phyloP scores from a whole-genome alignment of 495 filamentous ascomycete genomes.

The Neurospora terricola region DNA sequence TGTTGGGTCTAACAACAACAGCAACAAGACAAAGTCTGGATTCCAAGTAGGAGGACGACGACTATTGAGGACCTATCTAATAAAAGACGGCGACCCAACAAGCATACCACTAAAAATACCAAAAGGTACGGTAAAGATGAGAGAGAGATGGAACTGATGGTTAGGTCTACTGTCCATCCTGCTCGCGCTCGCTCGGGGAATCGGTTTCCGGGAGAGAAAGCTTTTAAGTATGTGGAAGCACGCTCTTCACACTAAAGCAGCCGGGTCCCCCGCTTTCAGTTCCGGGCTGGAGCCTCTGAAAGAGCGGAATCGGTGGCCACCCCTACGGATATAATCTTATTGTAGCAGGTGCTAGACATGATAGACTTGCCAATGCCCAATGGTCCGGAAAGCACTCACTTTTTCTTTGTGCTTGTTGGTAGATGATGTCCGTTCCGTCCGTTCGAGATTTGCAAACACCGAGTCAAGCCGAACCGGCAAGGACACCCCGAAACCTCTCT shows the following conservation, averaged over 20 bases:
- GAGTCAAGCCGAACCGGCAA: background rate
- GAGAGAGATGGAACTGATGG: background rate
- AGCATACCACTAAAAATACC: background rate
- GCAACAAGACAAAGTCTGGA: background rate
- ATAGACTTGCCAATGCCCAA: background rate
- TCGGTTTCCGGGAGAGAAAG: background rate
- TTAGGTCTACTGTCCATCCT: background rate
- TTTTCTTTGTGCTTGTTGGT: background rate
- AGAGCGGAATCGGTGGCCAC: background rate
- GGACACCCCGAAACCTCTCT: background rate
- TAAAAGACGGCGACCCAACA: background rate
- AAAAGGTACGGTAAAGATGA: background rate
- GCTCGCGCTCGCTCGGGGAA: background rate
- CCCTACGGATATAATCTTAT: background rate
- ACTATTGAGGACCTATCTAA: background rate
- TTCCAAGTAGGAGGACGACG: background rate
- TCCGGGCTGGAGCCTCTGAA: background rate
- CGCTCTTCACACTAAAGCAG: background rate
- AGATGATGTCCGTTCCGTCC: background rate
- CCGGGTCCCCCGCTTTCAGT: background rate
- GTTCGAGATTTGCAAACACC: background rate
- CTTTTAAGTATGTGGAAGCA: background rate
- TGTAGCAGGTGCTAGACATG: background rate
- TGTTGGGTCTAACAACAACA: background rate
- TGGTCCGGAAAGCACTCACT: background rate